phyloP scores from a whole-genome alignment of 179 eudicot species.

The Spergularia azorica region DNA sequence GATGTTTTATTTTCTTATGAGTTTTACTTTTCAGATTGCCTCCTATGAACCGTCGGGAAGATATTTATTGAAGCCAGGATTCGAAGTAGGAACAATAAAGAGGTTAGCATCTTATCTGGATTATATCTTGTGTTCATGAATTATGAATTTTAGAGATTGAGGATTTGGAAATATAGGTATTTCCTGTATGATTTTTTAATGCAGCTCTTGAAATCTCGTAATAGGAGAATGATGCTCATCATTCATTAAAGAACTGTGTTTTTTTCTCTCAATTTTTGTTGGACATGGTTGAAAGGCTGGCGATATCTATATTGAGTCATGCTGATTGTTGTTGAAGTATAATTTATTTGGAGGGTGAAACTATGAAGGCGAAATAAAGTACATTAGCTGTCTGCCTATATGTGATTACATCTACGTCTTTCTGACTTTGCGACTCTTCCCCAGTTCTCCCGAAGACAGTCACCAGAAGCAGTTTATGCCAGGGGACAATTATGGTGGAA shows the following conservation, averaged over 20 bases:
- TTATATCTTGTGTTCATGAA: slow-evolving; percentile 44
- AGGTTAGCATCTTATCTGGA: slow-evolving; percentile 52
- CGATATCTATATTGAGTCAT: background rate
- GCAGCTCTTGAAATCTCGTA: background rate
- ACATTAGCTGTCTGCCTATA: background rate
- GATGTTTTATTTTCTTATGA: slow-evolving; percentile 29
- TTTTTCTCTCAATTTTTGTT: background rate
- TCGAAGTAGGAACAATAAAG: slow-evolving; percentile 58
- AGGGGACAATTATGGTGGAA: slow-evolving; percentile 38
- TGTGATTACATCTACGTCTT: background rate
- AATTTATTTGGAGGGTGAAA: background rate
- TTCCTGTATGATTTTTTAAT: background rate
- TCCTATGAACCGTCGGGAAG: slow-evolving; percentile 71
- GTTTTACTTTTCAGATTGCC: slow-evolving; percentile 68
- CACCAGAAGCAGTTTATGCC: slow-evolving; percentile 41
- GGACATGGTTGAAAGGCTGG: background rate
- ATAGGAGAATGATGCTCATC: background rate
- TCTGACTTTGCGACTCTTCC: slow-evolving; percentile 11
- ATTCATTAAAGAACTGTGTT: background rate
- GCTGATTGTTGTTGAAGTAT: background rate
- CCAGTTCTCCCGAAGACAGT: slow-evolving; percentile 71
- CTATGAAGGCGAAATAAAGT: too few relatives aligned
- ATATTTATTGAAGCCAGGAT: slow-evolving; percentile 71
- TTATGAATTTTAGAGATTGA: background rate
- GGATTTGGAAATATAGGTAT: background rate